Percentiles rank a stretch among this genome's conserved stretches.
Conservation (phyloP, 768 basidiomycete genomes). For the Naganishia onofrii region DNA sequence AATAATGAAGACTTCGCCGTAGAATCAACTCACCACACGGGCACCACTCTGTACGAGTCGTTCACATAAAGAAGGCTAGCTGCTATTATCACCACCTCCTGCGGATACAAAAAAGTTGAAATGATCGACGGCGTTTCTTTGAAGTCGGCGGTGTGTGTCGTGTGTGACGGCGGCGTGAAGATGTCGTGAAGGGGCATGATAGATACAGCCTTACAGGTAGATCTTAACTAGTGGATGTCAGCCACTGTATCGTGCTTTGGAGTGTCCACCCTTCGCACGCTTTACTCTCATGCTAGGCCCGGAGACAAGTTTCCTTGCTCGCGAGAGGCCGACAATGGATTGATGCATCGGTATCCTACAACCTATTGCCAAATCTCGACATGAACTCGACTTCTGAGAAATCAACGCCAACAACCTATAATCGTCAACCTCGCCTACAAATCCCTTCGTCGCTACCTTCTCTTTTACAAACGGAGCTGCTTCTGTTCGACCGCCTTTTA, state of each 20-base stretch:
- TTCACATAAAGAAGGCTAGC: too few species aligned
- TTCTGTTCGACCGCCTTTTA: constrained; percentile 15
- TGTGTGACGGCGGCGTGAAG: too few species aligned
- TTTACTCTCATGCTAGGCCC: too few species aligned
- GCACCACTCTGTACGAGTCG: too few species aligned
- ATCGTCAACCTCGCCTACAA: constrained; percentile 13
- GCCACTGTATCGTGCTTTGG: too few species aligned
- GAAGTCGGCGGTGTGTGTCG: too few species aligned
- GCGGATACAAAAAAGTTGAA: constrained; percentile 5
- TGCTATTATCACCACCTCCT: not conserved
- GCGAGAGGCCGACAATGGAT: not conserved
- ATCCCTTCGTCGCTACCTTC: constrained; percentile 15
- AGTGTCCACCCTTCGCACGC: not conserved
- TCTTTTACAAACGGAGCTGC: constrained; percentile 20
- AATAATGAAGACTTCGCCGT: too few species aligned
- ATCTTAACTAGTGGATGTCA: too few species aligned
- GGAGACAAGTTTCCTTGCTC: too few species aligned
- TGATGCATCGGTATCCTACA: not conserved
- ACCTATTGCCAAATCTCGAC: not conserved
- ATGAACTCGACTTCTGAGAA: not conserved
- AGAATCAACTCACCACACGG: too few species aligned
- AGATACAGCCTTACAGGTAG: too few species aligned
- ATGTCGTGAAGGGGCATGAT: too few species aligned
- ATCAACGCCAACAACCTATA: not conserved
- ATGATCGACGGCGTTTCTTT: constrained; percentile 7